A percentile compares a stretch with the other conserved stretches of the same genome.
Conservation (phyloP, 1,284 basidiomycete species). For the Schizophyllum commune region DNA sequence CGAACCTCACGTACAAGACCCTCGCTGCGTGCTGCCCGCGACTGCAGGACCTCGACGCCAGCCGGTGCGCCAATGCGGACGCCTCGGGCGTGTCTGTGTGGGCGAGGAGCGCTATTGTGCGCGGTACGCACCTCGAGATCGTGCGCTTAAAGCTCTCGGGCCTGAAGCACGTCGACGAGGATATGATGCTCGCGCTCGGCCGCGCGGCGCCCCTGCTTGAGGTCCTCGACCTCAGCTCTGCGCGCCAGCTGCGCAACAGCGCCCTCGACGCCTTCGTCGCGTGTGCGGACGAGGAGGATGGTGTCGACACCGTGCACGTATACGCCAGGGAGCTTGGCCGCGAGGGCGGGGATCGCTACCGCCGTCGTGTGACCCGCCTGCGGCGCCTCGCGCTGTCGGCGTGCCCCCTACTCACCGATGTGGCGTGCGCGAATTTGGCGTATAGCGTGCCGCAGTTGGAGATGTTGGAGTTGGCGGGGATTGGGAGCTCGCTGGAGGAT, state of each 20-base stretch:
- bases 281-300: slow-evolving; percentile 32
- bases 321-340: slow-evolving; percentile 59
- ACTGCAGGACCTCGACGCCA: slow-evolving; percentile 63
- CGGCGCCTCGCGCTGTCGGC: slow-evolving; percentile 74
- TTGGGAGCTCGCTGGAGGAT: slow-evolving; percentile 62
- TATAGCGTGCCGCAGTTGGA: slow-evolving; percentile 70
- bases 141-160: slow-evolving; percentile 51
- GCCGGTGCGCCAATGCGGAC: slow-evolving; percentile 64
- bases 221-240: slow-evolving; percentile 77
- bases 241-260: slow-evolving; percentile 63
- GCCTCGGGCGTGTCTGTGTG: slow-evolving; percentile 46
- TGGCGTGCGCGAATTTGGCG: slow-evolving; percentile 65
- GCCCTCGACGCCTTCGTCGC: slow-evolving; percentile 67
- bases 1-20: slow-evolving; percentile 64
- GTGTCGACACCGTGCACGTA: slow-evolving; percentile 37
- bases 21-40: slow-evolving; percentile 49
- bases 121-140: slow-evolving; percentile 31
- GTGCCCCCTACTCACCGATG: slow-evolving; percentile 71
- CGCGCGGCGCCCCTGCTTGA: slow-evolving; percentile 65
- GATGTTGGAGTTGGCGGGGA: slow-evolving; percentile 74
- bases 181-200: slow-evolving; percentile 53
- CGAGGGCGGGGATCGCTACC: slow-evolving; percentile 37
- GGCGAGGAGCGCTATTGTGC: background rate
- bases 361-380: slow-evolving; percentile 61
- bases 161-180: slow-evolving; percentile 50